These are phyloP conservation scores for Proteromonas lacertae DNA, from an alignment of 352 stramenopile genomes.

Conservation along the genomic window DNA sequence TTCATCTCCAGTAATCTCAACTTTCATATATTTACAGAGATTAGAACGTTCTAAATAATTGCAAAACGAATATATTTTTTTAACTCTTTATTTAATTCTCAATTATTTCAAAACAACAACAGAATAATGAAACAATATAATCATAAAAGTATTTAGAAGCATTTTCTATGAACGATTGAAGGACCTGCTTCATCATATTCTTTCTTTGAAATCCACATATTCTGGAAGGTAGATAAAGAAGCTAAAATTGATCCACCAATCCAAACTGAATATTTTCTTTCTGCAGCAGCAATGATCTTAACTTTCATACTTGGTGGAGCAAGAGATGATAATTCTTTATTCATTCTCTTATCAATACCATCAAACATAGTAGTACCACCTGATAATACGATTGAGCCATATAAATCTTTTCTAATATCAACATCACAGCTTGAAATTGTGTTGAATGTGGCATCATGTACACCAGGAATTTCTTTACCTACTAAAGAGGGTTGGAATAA, in stretches of 20 bases:
- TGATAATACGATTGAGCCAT: constrained; percentile 75
- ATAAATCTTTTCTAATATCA: constrained; percentile 60
- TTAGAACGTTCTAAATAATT: no score
- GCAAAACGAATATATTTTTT: no score
- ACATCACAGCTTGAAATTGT: constrained; percentile 59
- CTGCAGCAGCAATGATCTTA: constrained; percentile 57
- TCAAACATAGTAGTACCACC: constrained; percentile 74
- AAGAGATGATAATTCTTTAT: constrained; percentile 48
- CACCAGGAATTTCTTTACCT: constrained; percentile 29
- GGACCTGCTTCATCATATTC: constrained; percentile 83
- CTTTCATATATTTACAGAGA: no score
- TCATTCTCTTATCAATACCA: constrained; percentile 55
- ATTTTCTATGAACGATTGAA: constrained; percentile 77
- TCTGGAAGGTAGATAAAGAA: constrained; percentile 79
- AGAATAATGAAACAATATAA: no score
- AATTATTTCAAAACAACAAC: no score
- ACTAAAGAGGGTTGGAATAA: constrained; percentile 74
- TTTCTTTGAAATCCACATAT: constrained; percentile 84
- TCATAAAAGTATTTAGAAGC: constrained; percentile 38
- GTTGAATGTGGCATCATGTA: constrained; percentile 45
- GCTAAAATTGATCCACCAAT: no score
- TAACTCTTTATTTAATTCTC: no score
- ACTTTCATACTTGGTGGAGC: constrained; percentile 70
- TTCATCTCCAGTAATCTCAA: no score
- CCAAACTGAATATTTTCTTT: constrained; percentile 71